A percentile compares a stretch with the other conserved stretches of the same genome.
phyloP scores from a whole-genome alignment of 2,329 filamentous ascomycete genomes.

The Orbilia oligospora region DNA sequence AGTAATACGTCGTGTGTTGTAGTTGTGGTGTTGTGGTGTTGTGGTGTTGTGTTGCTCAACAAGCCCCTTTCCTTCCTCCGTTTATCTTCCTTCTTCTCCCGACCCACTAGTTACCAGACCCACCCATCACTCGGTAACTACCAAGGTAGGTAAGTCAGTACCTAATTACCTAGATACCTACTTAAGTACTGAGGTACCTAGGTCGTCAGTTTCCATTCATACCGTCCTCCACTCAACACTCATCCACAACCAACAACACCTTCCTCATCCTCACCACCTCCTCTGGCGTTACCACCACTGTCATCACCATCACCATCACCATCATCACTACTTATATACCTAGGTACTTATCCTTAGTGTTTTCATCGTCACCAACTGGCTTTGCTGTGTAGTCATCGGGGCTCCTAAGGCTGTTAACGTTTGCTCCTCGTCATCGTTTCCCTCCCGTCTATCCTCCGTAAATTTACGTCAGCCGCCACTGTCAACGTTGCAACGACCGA shows the following conservation, averaged over 20 bases:
- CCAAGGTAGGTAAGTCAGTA: too few species aligned
- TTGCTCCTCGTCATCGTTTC: constrained; percentile 6
- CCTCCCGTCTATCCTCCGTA: neutral
- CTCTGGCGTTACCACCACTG: constrained; percentile 2
- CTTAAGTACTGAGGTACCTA: too few species aligned
- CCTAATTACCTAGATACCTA: too few species aligned
- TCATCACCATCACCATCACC: constrained; percentile 16
- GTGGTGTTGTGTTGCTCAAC: too few species aligned
- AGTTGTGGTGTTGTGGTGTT: neutral
- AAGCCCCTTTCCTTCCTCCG: neutral
- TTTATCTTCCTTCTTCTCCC: constrained; percentile 3
- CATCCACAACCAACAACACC: too few species aligned
- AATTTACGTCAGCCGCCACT: constrained; percentile 29
- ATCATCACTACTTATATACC: neutral
- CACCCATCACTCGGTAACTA: too few species aligned
- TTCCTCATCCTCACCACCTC: constrained; percentile 9
- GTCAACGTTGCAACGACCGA: neutral
- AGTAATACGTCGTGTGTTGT: neutral
- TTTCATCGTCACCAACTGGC: neutral
- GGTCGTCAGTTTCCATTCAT: too few species aligned
- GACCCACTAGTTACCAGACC: neutral
- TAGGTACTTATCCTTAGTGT: neutral
- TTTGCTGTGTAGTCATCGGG: too few species aligned
- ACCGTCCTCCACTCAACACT: too few species aligned
- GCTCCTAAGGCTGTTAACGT: neutral